Evolutionary conservation across 305 asterid genomes (phyloP).

Genomic region (Solanum chacoense): DNA sequence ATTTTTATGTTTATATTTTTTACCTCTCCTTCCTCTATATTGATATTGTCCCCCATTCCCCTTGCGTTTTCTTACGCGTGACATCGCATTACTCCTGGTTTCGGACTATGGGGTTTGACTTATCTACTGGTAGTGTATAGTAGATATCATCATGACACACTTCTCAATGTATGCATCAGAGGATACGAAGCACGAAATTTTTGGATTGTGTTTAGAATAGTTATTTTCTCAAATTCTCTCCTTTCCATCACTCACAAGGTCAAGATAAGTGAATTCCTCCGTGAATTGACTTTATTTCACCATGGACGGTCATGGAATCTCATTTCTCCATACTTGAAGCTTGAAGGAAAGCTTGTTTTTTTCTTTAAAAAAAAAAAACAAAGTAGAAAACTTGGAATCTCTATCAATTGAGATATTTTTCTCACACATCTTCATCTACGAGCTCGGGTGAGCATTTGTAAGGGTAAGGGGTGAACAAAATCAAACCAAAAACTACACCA

Average conservation of each 20-base stretch:
- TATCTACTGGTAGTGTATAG: not conserved
- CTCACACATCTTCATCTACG: not conserved
- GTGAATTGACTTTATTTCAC: not conserved
- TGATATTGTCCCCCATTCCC: not conserved
- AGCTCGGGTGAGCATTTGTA: not conserved
- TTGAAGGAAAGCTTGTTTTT: not conserved
- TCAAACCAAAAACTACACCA: not conserved
- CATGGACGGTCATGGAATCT: not conserved
- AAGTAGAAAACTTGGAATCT: not conserved
- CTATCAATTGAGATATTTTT: not conserved
- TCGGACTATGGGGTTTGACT: not conserved
- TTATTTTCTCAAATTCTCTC: not conserved
- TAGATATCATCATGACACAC: not conserved
- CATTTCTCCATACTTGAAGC: not conserved
- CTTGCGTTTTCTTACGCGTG: not conserved
- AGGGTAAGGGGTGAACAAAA: not conserved
- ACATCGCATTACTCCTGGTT: not conserved
- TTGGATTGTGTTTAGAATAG: not conserved
- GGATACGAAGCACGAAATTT: not conserved
- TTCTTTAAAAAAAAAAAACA: not conserved
- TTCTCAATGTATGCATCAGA: not conserved
- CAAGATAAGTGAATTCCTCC: not conserved
- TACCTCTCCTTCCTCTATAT: not conserved
- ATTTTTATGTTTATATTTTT: not conserved
- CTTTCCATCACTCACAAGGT: not conserved